Base-by-base conservation (phyloP, 2,329 filamentous ascomycete species). In the Chrysoporthe puriensis region DNA sequence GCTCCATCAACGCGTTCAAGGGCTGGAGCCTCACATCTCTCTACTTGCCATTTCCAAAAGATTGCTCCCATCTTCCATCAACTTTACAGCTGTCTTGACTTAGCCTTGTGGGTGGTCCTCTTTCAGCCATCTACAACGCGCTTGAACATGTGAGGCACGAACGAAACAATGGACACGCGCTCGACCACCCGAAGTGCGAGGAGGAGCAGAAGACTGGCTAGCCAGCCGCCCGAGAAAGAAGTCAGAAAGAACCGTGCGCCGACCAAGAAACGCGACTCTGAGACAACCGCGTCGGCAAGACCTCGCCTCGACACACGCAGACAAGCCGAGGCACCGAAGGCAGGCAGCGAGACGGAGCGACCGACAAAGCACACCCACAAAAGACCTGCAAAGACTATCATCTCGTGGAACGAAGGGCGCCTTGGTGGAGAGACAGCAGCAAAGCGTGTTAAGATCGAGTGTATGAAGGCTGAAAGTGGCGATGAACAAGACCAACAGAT, bases 101-200 rank as follows among this genome's bases (percentile, higher is more conserved):
- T 52, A 6, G 11, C 14, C 14, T 13, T 16, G 4, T 32, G 8
- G 11, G 3, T 4, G 1, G 14, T 7, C 14, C 2, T 13, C 13
- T 54, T 34, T 16, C 4, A 32, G 7, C 21, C 48, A 16, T 16
- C 14, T 16, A 14, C 4, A 13, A 14, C 14, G 8, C 0, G 9
- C 11, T 14, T 14, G 1, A 1, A n/a, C n/a, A 54, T 32, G 11
- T 54, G 13, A 34, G 16, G 21, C 9, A 26, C 3, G 2, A 5
- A 13, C 7, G 4, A 18, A 4, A 65, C 34, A 4, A 65, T 65
- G 66, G 62, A 65, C 14, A 68, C 66, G 2, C 42, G 62, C 40
- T 57, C 57, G 4, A 50, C 64, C 1, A 36, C 56, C 5, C 57
- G 66, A 58, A 68, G 62, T 8, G 32, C 56, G 8, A 62, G 66